phyloP scores from a whole-genome alignment of 257 asterid species.

The Striga asiatica region DNA sequence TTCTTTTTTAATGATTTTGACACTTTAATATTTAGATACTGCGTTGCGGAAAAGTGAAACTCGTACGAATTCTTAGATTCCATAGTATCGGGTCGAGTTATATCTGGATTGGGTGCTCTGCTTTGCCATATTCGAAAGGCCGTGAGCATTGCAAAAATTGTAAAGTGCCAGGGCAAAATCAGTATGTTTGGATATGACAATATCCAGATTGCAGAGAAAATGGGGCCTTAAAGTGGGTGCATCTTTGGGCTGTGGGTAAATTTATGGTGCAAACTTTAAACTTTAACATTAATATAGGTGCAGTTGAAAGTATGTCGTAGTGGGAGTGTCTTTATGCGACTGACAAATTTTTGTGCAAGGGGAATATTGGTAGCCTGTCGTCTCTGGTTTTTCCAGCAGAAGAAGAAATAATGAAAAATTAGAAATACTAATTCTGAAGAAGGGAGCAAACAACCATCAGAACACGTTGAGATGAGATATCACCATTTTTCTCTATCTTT shows the following conservation, averaged over 20 bases:
- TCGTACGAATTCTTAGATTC: slow-evolving; percentile 8
- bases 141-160: background rate
- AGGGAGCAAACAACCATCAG: too few species aligned
- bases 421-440: too few species aligned
- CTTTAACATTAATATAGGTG: background rate
- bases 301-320: background rate
- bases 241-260: background rate
- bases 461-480: background rate
- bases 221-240: background rate
- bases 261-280: background rate
- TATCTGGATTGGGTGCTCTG: background rate
- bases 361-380: background rate
- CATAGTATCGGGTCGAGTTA: background rate
- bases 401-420: background rate
- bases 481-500: background rate
- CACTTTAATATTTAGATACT: background rate
- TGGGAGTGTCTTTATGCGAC: too few species aligned
- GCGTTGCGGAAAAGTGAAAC: background rate
- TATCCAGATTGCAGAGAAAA: background rate
- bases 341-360: background rate
- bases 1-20: background rate
- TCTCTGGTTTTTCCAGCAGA: background rate
- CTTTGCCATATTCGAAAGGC: background rate
- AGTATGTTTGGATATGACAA: background rate
- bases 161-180: background rate